Percentiles rank a stretch among this genome's conserved stretches.
phyloP scores from a whole-genome alignment of 2,329 filamentous ascomycete species.

The Verticillium albo-atrum region DNA sequence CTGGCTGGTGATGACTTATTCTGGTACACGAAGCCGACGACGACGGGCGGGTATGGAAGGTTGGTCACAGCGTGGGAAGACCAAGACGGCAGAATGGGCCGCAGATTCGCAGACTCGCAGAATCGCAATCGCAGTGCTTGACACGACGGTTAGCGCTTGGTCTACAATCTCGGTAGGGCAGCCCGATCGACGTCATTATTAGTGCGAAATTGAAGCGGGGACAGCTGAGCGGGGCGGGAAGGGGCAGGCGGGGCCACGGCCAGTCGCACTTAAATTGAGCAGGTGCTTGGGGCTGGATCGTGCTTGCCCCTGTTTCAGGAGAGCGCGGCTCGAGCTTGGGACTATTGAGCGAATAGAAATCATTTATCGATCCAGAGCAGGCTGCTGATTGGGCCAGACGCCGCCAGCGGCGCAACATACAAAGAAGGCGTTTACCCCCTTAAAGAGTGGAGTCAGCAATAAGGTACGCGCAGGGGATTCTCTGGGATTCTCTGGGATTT shows the following conservation, averaged over 20 bases:
- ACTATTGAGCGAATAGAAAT: neutral
- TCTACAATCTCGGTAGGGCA: neutral
- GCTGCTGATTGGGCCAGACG: neutral
- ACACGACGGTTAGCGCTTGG: neutral
- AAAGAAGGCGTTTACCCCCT: neutral
- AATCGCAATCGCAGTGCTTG: neutral
- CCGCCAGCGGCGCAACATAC: neutral
- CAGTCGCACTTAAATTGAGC: neutral
- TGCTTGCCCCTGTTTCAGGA: neutral
- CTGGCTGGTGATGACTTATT: too few species aligned
- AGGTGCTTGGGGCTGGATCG: neutral
- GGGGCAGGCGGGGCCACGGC: neutral
- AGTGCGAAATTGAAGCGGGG: neutral
- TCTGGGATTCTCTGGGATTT: neutral
- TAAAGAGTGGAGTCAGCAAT: neutral
- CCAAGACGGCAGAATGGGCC: neutral
- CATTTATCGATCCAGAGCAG: neutral
- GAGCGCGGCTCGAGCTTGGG: neutral
- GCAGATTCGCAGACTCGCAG: too few species aligned
- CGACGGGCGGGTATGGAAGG: too few species aligned
- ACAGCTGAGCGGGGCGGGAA: too few species aligned
- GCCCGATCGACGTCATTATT: neutral
- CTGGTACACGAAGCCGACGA: too few species aligned
- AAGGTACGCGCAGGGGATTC: neutral
- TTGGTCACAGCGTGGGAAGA: neutral